Evolutionary conservation across 768 basidiomycete species (phyloP).

Genomic region (Podaxis pistillaris): DNA sequence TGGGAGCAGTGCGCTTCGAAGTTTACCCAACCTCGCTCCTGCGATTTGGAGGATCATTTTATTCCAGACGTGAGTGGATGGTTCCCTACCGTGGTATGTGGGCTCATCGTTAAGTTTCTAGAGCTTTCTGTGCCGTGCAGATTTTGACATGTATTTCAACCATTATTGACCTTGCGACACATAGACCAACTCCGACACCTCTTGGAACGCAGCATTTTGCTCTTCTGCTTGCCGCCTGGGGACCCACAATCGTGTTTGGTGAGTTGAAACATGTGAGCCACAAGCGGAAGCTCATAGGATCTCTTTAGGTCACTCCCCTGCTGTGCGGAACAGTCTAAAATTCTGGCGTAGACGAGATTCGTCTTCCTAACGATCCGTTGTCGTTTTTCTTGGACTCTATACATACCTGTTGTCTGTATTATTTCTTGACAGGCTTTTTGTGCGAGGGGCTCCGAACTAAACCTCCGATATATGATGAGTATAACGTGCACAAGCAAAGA

Average conservation of each 20-base stretch:
- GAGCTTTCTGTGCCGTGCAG: conserved; percentile 45
- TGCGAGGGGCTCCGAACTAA: not conserved
- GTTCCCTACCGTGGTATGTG: not conserved
- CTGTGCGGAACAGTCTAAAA: conserved; percentile 35
- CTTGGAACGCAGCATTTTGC: conserved; percentile 69
- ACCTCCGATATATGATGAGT: not conserved
- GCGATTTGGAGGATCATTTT: conserved; percentile 51
- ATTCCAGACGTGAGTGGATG: conserved; percentile 51
- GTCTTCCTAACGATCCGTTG: not conserved
- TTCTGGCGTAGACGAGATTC: conserved; percentile 28
- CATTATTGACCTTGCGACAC: conserved; percentile 45
- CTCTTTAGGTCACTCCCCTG: conserved; percentile 33
- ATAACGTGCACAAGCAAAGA: not conserved
- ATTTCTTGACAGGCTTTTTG: not conserved
- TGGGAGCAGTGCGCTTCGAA: conserved; percentile 22
- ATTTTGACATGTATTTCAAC: conserved; percentile 49
- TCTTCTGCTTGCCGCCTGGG: conserved; percentile 58
- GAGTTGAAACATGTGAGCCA: conserved; percentile 15
- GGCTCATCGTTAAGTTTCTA: conserved; percentile 14
- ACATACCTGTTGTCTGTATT: not conserved
- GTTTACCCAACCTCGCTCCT: conserved; percentile 34
- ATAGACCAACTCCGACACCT: conserved; percentile 39
- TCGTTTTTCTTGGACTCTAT: not conserved
- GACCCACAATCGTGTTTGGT: conserved; percentile 56
- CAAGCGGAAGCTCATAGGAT: not conserved